phyloP scores from a whole-genome alignment of 306 rosid genomes.

The Fragaria nilgerrensis region DNA sequence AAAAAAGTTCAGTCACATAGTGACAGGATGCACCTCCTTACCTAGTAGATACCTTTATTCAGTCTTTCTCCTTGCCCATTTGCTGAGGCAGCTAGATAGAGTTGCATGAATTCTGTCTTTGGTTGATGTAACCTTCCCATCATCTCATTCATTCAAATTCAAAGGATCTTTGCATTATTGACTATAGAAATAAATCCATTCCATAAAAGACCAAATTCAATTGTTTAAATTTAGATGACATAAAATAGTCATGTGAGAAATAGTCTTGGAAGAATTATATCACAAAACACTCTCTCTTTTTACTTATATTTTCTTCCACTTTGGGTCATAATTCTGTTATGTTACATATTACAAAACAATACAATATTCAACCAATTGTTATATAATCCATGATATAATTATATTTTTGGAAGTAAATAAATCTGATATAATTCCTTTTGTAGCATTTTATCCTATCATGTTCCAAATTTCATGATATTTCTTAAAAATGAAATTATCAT shows the following conservation, averaged over 20 bases:
- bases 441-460: neutral
- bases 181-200: neutral
- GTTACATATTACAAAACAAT: neutral
- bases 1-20: neutral
- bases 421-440: neutral
- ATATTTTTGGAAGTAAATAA: neutral
- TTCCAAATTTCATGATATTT: neutral
- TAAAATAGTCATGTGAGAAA: neutral
- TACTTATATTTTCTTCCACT: neutral
- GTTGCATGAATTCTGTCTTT: neutral
- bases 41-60: neutral
- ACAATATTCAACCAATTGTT: neutral
- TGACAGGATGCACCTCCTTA: neutral
- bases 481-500: neutral
- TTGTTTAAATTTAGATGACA: neutral
- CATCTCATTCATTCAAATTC: neutral
- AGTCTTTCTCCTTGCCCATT: neutral
- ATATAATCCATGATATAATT: neutral
- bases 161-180: neutral
- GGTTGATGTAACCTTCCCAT: neutral
- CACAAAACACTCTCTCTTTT: neutral
- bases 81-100: neutral
- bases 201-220: neutral
- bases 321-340: neutral
- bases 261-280: neutral